These are phyloP conservation scores for Lachnellula hyalina DNA, from an alignment of 2,329 filamentous ascomycete genomes.

Conservation along the genomic window DNA sequence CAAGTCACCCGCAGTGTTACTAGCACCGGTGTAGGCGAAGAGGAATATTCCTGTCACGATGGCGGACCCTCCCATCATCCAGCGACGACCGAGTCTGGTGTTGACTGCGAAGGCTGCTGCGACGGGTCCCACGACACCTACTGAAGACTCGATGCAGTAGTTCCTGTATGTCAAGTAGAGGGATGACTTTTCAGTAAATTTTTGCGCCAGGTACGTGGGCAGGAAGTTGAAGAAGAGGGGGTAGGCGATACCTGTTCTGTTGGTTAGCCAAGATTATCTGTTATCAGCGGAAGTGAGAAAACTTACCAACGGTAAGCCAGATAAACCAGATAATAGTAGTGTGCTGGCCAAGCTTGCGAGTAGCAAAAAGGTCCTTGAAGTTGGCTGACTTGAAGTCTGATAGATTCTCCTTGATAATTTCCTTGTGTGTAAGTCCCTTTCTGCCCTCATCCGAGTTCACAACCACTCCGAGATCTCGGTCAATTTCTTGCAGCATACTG, in stretches of 20 bases:
- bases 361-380: constrained; percentile 8
- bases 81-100: constrained; percentile 6
- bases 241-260: constrained; percentile 5
- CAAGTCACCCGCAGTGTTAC: constrained; percentile 18
- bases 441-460: constrained; percentile 6
- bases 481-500: constrained; percentile 42
- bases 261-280: neutral
- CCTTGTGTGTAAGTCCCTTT: constrained; percentile 1
- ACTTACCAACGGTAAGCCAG: constrained; percentile 8
- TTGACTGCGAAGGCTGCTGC: constrained; percentile 8
- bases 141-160: constrained; percentile 5
- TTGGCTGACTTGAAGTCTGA: constrained; percentile 9
- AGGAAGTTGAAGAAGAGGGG: constrained; percentile 14
- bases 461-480: constrained; percentile 20
- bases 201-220: constrained; percentile 8
- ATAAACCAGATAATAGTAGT: constrained; percentile 7
- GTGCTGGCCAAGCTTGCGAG: constrained; percentile 1
- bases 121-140: constrained; percentile 5
- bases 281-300: neutral
- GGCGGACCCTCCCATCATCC: constrained; percentile 11
- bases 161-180: constrained; percentile 8
- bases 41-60: constrained; percentile 20
- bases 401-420: constrained; percentile 3
- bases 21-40: constrained; percentile 19
- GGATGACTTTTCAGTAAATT: constrained; percentile 3